Evolutionary conservation across 305 asterid species (phyloP), one percentile per base, ranked within the genome.

Genomic region (Andrographis paniculata): DNA sequence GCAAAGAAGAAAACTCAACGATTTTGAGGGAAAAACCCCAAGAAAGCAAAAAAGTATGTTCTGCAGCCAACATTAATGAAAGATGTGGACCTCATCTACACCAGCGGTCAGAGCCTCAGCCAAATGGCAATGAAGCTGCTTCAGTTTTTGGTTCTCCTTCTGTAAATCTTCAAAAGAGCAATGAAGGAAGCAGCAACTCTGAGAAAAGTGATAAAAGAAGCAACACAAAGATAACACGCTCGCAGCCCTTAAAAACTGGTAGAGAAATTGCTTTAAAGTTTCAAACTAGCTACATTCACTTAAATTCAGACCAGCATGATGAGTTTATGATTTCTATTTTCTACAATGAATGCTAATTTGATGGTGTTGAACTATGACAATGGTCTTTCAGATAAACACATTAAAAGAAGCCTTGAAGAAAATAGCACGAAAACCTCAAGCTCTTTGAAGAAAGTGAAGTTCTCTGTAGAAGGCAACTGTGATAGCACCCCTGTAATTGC

Each of bases 391-490:
- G 57, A 56, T 47, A 53, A 37, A 20, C 43, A 58, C 13, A 35
- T 27, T 41, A 43, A 33, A 50, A 59, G 63, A 54, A 63, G 47
- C 49, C 35, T 48, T 37, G 62, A 52, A 50, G 53, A 22, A 40
- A 52, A 36, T 10, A 37, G 38, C 49, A 51, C 15, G 28, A 62
- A 55, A 63, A 38, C 39, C 36, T 28, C 62, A 56, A 67, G 58
- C 31, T 59, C 60, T 45, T 9, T 27, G 51, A 87, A 68, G 67
- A 79, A 63, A 52, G 87, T 71, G 63, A 73, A 50, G 46, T 71
- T 79, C 58, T 67, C 71, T 44, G 59, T 61, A 37, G 71, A 71
- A 51, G 55, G 44, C 48, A 63, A 23, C 17, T 17, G 31, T 52
- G 54, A 31, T 55, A 51, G 40, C 48, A 19, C 13, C 52, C 31